These are phyloP conservation scores for Chaetothyriales sp. DNA, from an alignment of 2,329 filamentous ascomycete genomes.

Conservation along the genomic window DNA sequence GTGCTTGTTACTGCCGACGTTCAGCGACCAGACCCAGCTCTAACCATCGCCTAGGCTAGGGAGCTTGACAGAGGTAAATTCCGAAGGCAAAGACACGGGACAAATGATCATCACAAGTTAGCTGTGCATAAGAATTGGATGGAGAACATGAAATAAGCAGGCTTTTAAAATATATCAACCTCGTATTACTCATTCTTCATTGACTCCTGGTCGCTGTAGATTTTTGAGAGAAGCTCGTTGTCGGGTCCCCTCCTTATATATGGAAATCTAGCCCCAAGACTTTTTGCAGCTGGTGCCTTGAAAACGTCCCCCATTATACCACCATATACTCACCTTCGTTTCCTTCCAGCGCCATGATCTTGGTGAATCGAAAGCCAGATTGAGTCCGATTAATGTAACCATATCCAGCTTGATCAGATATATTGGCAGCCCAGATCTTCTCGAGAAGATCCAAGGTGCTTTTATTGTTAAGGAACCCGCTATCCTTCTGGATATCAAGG, in stretches of 20 bases:
- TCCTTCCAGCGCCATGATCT: constrained; percentile 25
- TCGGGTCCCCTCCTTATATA: not conserved
- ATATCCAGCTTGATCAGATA: not conserved
- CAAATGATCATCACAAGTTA: no score
- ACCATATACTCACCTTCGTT: constrained; percentile 29
- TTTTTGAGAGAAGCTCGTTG: not conserved
- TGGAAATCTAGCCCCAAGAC: not conserved
- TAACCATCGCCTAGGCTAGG: no score
- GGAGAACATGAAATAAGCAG: no score
- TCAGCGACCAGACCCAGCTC: no score
- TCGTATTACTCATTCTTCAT: no score
- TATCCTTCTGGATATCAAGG: constrained; percentile 72
- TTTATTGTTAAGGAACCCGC: constrained; percentile 87
- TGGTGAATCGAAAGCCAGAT: constrained; percentile 26
- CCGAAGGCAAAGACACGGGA: no score
- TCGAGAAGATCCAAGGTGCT: constrained; percentile 75
- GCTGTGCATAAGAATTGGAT: no score
- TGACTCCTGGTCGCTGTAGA: not conserved
- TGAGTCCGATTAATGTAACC: not conserved
- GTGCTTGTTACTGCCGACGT: no score
- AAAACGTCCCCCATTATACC: constrained; percentile 15
- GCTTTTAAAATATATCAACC: no score
- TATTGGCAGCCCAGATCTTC: constrained; percentile 51
- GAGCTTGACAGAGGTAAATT: no score
- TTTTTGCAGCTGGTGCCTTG: not conserved